Conservation (phyloP, 805 yeast species). For the Starmerella roubikii region DNA sequence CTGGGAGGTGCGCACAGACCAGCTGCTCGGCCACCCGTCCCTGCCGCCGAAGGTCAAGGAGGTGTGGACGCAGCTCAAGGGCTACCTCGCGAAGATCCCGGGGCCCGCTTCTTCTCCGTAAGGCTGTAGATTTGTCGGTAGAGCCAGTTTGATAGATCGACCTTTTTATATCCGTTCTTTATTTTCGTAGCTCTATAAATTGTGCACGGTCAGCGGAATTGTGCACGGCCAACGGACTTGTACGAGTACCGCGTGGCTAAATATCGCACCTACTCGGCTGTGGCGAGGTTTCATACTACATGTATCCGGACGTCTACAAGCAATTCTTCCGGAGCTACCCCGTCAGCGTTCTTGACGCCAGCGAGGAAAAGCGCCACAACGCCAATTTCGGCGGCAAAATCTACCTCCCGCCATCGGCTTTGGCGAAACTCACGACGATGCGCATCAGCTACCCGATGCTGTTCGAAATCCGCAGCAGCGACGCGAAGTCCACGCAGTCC, state of each 20-base stretch:
- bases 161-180: no score
- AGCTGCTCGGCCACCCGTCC: constrained; percentile 39
- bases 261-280: no score
- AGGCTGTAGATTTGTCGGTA: no score
- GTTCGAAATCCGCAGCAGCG: constrained; percentile 43
- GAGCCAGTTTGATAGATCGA: no score
- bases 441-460: constrained; percentile 95
- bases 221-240: no score
- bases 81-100: constrained; percentile 12
- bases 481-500: constrained; percentile 23
- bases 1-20: constrained; percentile 55
- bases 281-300: no score
- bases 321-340: constrained; percentile 91
- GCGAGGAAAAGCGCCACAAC: constrained; percentile 39
- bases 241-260: no score
- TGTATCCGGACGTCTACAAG: constrained; percentile 39
- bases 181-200: no score
- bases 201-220: no score
- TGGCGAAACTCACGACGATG: constrained; percentile 71
- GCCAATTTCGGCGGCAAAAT: constrained; percentile 93
- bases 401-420: constrained; percentile 83
- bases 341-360: constrained; percentile 73
- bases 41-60: constrained; percentile 39
- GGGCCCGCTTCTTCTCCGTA: constrained; percentile 15
- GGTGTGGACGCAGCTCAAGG: constrained; percentile 38